These are phyloP conservation scores for Polychaeton citri DNA, from an alignment of 2,329 filamentous ascomycete species.

Conservation along the genomic window DNA sequence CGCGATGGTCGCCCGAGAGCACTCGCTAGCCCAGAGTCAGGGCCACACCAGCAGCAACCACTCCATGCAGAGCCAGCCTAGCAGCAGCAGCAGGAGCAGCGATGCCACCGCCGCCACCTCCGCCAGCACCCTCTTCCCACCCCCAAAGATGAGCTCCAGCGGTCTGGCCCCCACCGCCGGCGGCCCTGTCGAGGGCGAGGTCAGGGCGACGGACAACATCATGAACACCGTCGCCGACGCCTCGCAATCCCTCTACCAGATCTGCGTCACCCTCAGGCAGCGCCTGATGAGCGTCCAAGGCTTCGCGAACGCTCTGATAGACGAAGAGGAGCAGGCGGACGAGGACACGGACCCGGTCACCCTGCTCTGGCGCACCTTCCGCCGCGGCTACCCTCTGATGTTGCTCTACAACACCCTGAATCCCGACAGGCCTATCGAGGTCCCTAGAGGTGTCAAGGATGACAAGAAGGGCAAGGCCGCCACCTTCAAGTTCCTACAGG, in stretches of 20 bases:
- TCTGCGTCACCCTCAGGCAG: constrained; percentile 73
- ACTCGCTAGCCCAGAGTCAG: not conserved
- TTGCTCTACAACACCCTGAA: constrained; percentile 78
- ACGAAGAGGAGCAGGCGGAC: constrained; percentile 57
- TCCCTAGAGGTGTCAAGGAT: constrained; percentile 41
- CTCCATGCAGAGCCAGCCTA: constrained; percentile 34
- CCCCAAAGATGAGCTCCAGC: constrained; percentile 16
- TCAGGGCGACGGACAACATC: constrained; percentile 77
- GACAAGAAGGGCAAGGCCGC: constrained; percentile 73
- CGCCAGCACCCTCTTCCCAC: constrained; percentile 30
- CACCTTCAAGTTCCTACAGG: constrained; percentile 84
- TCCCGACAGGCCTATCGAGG: constrained; percentile 51
- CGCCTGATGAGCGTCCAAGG: constrained; percentile 71
- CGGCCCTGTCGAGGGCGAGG: constrained; percentile 38
- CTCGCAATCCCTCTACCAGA: constrained; percentile 84
- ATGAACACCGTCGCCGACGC: constrained; percentile 96
- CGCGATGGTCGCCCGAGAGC: not conserved
- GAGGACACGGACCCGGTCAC: constrained; percentile 70
- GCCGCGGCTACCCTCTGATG: constrained; percentile 71
- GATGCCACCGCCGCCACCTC: constrained; percentile 34
- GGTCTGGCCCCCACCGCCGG: constrained; percentile 14
- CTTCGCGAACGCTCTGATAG: constrained; percentile 61
- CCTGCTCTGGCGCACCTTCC: constrained; percentile 76
- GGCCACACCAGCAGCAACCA: constrained; percentile 33
- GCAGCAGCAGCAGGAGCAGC: constrained; percentile 31